Evolutionary conservation across 352 stramenopile species (phyloP).

Genomic region (Globisporangium sylvaticum): DNA sequence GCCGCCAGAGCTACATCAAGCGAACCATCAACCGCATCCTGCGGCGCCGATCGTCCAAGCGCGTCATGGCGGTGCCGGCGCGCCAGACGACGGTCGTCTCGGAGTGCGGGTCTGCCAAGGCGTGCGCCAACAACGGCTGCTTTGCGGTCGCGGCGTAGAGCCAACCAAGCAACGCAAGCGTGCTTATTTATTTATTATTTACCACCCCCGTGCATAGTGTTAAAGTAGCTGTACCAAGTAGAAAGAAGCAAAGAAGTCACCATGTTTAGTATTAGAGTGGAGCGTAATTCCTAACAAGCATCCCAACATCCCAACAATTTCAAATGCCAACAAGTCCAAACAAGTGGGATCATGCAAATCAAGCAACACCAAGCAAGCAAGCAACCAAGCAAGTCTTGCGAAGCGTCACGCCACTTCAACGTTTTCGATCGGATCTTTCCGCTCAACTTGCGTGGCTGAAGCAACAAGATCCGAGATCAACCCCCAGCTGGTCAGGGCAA

Average conservation of each 20-base stretch:
- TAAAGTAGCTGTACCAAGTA: constrained; percentile 13
- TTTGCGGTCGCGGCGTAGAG: constrained; percentile 3
- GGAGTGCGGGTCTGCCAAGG: constrained; percentile 11
- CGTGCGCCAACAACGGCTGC: neutral
- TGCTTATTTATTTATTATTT: constrained; percentile 14
- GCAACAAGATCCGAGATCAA: neutral
- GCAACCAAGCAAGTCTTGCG: neutral
- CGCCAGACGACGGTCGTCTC: constrained; percentile 11
- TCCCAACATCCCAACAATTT: neutral
- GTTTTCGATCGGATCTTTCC: neutral
- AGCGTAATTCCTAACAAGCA: neutral
- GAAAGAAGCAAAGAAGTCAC: neutral
- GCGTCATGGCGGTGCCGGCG: constrained; percentile 38
- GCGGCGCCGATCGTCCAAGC: constrained; percentile 37
- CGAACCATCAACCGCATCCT: constrained; percentile 45
- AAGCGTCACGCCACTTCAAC: neutral
- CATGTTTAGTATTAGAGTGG: constrained; percentile 3
- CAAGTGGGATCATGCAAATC: neutral
- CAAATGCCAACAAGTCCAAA: neutral
- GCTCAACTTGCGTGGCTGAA: neutral
- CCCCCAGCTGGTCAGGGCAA: neutral
- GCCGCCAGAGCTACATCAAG: constrained; percentile 21
- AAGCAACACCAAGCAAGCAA: neutral
- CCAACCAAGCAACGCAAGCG: neutral
- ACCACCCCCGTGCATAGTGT: constrained; percentile 5